Conservation (phyloP, 2,329 filamentous ascomycete species). For the Trichoderma atroviride region DNA sequence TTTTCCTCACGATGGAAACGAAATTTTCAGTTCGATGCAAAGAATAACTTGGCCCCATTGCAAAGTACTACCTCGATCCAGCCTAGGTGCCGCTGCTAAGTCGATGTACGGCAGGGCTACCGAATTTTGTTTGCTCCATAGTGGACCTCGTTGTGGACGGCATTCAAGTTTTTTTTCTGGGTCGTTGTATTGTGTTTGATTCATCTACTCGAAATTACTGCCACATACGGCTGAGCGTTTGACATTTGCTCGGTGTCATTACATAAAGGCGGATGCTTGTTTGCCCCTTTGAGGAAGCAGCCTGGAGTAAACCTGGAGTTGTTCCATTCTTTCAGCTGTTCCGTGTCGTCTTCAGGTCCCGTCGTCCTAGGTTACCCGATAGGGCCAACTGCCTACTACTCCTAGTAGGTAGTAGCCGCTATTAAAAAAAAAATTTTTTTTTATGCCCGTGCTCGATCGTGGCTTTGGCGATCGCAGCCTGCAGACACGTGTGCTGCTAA, state of each 20-base stretch:
- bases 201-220: slow-evolving; percentile 13
- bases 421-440: background rate
- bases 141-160: background rate
- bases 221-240: slow-evolving; percentile 2
- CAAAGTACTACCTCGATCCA: slow-evolving; percentile 15
- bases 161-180: slow-evolving; percentile 9
- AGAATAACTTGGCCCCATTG: background rate
- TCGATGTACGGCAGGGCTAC: slow-evolving; percentile 14
- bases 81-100: background rate
- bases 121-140: slow-evolving; percentile 5
- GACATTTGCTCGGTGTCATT: slow-evolving; percentile 12
- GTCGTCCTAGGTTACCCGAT: background rate
- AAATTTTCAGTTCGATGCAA: background rate
- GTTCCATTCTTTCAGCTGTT: background rate
- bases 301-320: slow-evolving; percentile 11
- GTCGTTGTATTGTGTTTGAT: background rate
- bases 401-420: too few species aligned
- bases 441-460: slow-evolving; percentile 7
- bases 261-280: background rate
- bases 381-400: background rate
- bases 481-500: slow-evolving; percentile 21
- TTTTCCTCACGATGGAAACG: background rate
- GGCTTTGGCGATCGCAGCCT: slow-evolving; percentile 16
- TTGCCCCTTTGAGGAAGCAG: slow-evolving; percentile 8
- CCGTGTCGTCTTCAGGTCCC: background rate